phyloP scores from a whole-genome alignment of 176 grass and related monocot species.

The barley (Hordeum vulgare) region MorexV3_pseudomolecules_assembly NC_058524.1:59401540-59402039 shows the following conservation, averaged over 20 bases:
- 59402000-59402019: background rate
- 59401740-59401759: constrained; percentile 46
- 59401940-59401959: constrained; percentile 40
- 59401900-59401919: constrained; percentile 27
- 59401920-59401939: constrained; percentile 57
- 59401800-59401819: constrained; percentile 47
- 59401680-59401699: constrained; percentile 87
- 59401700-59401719: constrained; percentile 71
- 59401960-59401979: background rate
- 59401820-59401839: constrained; percentile 40
- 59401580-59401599: background rate
- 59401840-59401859: constrained; percentile 40
- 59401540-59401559: background rate
- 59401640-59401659: constrained; percentile 56
- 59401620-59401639: constrained; percentile 20
- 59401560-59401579: background rate
- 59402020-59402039: background rate
- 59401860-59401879: constrained; percentile 41
- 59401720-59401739: constrained; percentile 40
- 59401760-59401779: constrained; percentile 42
- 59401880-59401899: constrained; percentile 44
- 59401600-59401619: background rate
- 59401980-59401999: background rate
- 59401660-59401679: constrained; percentile 46
- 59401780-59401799: constrained; percentile 16